Evolutionary conservation across 805 yeast genomes (phyloP).

Genomic region (Schwanniomyces yamadae): DNA sequence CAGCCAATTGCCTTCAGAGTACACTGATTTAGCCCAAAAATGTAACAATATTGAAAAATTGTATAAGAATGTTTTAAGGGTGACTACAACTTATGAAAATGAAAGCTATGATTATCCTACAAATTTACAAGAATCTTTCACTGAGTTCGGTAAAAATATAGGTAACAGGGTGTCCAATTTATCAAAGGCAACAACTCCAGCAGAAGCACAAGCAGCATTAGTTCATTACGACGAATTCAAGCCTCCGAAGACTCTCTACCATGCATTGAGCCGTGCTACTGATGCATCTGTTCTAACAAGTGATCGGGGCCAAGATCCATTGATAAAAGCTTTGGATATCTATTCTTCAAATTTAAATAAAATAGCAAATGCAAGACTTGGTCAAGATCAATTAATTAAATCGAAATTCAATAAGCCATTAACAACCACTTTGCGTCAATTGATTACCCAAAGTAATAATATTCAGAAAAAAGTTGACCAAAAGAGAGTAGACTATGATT

Average conservation of each 20-base stretch:
- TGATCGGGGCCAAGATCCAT: constrained; percentile 43
- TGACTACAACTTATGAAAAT: constrained; percentile 57
- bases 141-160: constrained; percentile 66
- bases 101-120: constrained; percentile 86
- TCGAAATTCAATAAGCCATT: constrained; percentile 68
- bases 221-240: constrained; percentile 47
- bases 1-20: constrained; percentile 76
- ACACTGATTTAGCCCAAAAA: constrained; percentile 46
- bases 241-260: constrained; percentile 78
- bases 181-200: constrained; percentile 69
- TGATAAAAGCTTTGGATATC: constrained; percentile 62
- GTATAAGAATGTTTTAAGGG: constrained; percentile 42
- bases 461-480: constrained; percentile 75
- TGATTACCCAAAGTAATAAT: constrained; percentile 60
- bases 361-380: constrained; percentile 78
- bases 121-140: constrained; percentile 70
- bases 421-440: constrained; percentile 57
- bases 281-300: constrained; percentile 47
- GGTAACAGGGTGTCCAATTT: constrained; percentile 63
- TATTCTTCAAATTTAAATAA: constrained; percentile 70
- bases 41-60: constrained; percentile 42
- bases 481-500: constrained; percentile 75
- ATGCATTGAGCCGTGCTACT: constrained; percentile 77
- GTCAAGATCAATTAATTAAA: constrained; percentile 74
- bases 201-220: constrained; percentile 77